These are phyloP conservation scores for Entomortierella beljakovae DNA, from an alignment of 192 early-diverging fungal genomes.

Conservation along the genomic window DNA sequence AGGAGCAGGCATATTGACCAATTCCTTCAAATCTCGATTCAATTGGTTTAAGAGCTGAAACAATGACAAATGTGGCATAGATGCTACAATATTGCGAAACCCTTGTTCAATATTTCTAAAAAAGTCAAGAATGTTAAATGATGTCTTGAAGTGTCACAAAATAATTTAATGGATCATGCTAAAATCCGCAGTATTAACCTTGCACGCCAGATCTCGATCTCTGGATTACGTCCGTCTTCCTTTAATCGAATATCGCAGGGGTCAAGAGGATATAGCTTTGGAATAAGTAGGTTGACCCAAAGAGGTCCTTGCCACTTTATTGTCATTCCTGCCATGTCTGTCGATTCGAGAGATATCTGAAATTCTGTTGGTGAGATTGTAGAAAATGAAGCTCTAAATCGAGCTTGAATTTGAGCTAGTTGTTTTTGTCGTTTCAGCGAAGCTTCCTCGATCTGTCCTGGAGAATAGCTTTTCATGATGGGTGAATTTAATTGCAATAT, in stretches of 20 bases:
- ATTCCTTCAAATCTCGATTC: slow-evolving; percentile 45
- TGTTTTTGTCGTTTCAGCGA: slow-evolving; percentile 27
- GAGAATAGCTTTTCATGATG: slow-evolving; percentile 4
- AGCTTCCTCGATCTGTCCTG: slow-evolving; percentile 29
- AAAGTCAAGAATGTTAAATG: background rate
- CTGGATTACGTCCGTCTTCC: slow-evolving; percentile 37
- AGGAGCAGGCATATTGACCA: slow-evolving; percentile 18
- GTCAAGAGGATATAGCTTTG: slow-evolving; percentile 53
- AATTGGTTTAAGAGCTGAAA: slow-evolving; percentile 50
- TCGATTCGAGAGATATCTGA: slow-evolving; percentile 21
- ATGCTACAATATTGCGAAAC: slow-evolving; percentile 28
- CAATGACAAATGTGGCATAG: slow-evolving; percentile 32
- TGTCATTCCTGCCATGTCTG: slow-evolving; percentile 19
- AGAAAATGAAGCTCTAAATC: slow-evolving; percentile 18
- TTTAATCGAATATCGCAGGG: slow-evolving; percentile 53
- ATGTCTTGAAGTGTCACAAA: too few species aligned
- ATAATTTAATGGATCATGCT: background rate
- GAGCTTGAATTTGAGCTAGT: slow-evolving; percentile 25
- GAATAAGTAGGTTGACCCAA: slow-evolving; percentile 53
- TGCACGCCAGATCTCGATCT: slow-evolving; percentile 44
- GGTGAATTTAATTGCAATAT: too few species aligned
- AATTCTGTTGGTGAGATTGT: slow-evolving; percentile 36
- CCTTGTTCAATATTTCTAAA: slow-evolving; percentile 49
- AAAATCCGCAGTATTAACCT: slow-evolving; percentile 13
- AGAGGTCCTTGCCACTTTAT: slow-evolving; percentile 35